phyloP scores from a whole-genome alignment of 2,329 filamentous ascomycete genomes.

The Capronia coronata region DNA sequence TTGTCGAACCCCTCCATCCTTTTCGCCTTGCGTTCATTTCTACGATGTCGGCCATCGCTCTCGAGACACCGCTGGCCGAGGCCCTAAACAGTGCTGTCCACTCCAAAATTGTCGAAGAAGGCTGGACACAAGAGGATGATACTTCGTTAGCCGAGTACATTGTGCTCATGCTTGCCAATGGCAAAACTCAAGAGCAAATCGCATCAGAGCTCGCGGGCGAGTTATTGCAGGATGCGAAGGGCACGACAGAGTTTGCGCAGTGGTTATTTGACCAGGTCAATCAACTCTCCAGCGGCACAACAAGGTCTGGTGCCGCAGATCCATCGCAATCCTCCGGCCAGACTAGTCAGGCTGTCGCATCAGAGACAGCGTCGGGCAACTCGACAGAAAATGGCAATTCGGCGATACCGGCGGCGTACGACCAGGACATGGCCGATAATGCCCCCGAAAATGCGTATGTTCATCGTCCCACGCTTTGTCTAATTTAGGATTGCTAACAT shows the following conservation, averaged over 20 bases:
- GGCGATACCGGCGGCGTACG: slow-evolving; percentile 25
- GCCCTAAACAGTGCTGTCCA: slow-evolving; percentile 77
- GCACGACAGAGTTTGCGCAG: slow-evolving; percentile 72
- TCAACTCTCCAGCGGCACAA: slow-evolving; percentile 17
- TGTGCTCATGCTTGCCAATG: slow-evolving; percentile 92
- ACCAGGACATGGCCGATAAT: slow-evolving; percentile 26
- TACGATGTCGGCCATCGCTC: slow-evolving; percentile 36
- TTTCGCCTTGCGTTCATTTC: background rate
- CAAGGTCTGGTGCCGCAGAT: slow-evolving; percentile 6
- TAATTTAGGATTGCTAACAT: slow-evolving; percentile 5
- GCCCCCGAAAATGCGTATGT: slow-evolving; percentile 30
- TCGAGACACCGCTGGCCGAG: slow-evolving; percentile 76
- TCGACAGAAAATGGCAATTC: slow-evolving; percentile 51
- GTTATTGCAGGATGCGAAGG: slow-evolving; percentile 77
- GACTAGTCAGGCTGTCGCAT: slow-evolving; percentile 52
- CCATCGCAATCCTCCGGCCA: slow-evolving; percentile 49
- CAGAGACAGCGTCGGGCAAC: slow-evolving; percentile 27
- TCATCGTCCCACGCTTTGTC: background rate
- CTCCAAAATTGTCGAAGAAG: slow-evolving; percentile 84
- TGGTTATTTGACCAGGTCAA: slow-evolving; percentile 90
- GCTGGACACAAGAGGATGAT: slow-evolving; percentile 79
- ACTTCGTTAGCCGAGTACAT: slow-evolving; percentile 91
- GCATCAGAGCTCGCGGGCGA: slow-evolving; percentile 81
- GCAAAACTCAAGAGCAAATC: slow-evolving; percentile 86
- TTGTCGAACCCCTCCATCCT: background rate